Conservation (phyloP, 2,329 filamentous ascomycete genomes). For the Paraconiothyrium brasiliense region DNA sequence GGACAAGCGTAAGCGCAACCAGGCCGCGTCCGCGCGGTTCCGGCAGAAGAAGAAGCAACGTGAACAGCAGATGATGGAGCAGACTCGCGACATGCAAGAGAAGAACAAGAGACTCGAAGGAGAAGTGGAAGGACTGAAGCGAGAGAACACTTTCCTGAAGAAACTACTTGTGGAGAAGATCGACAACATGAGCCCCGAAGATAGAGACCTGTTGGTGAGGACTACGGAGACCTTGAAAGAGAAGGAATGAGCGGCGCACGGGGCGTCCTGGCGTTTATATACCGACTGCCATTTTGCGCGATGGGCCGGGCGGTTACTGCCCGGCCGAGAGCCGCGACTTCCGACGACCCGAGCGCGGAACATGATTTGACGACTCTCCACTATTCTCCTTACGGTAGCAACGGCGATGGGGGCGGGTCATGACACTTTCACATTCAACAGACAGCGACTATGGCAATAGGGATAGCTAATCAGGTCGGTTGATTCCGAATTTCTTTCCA, state of each 20-base stretch:
- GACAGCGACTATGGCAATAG: neutral
- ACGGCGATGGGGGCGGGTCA: neutral
- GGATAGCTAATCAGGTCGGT: conserved; percentile 13
- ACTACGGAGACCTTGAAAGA: conserved; percentile 32
- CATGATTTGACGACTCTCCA: conserved; percentile 15
- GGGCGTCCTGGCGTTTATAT: conserved; percentile 1
- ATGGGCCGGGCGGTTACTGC: conserved; percentile 5
- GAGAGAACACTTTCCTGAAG: conserved; percentile 54
- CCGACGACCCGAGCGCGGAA: conserved; percentile 18
- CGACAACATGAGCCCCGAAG: conserved; percentile 51
- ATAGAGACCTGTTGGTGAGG: conserved; percentile 39
- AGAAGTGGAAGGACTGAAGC: conserved; percentile 46
- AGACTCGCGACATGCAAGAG: conserved; percentile 75
- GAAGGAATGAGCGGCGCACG: conserved; percentile 7
- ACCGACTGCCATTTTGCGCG: conserved; percentile 15
- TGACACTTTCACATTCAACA: neutral
- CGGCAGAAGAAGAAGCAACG: conserved; percentile 96
- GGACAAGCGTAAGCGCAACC: conserved; percentile 89
- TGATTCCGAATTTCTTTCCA: neutral
- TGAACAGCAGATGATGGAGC: conserved; percentile 74
- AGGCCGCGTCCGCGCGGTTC: conserved; percentile 87
- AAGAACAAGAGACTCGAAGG: conserved; percentile 77
- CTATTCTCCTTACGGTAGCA: conserved; percentile 9
- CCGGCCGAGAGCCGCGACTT: conserved; percentile 16
- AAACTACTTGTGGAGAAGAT: conserved; percentile 49